Evolutionary conservation across 23 red algal species (phyloP), one percentile per base, ranked within the genome.

Genomic region (Cyanidioschyzon merolae): DNA sequence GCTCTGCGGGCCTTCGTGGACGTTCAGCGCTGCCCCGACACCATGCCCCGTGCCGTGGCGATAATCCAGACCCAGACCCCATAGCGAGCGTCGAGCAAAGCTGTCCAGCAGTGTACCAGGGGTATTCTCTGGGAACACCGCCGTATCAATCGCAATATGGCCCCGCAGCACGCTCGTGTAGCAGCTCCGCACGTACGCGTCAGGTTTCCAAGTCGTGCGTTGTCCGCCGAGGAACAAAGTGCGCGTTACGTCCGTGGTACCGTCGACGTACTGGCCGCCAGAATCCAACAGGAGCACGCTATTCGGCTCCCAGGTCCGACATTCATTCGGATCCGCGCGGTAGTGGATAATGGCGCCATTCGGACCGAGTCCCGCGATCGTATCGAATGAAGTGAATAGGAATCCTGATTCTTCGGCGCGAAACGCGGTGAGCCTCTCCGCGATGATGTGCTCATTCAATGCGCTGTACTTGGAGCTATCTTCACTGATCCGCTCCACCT

Each of bases 341-440:
- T 97, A 97, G 74, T 97, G 93, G 75, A 97, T 97, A 45, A 97
- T 87, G 1, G 93, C 88, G 1, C 88, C 93, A 75, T 97, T 91
- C 16, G 88, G 51, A 35, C 93, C 93, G 40, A 76, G 57, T 2
- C 86, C 93, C 24, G 85, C 81, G 68, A 97, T 97, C 1, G 93
- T 97, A 0, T 79, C 82, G 76, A 97, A 97, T 15, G 82, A 79
- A 25, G 79, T 81, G 27, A 59, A 59, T 50, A 97, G 58, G 68
- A 91, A 97, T 1, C 85, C 83, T 25, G 77, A 25, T 34, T 91
- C 87, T 39, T 40, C 34, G 2, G 85, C 68, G 26, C 93, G 76
- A 77, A 91, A 91, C 2, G 39, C 50, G 27, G 50, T 50, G 30
- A 91, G 86, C 76, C 88, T 88, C 34, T 27, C 67, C 24, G 78